Percentiles rank a stretch among this genome's conserved stretches.
These are phyloP conservation scores for Linnemannia exigua DNA, from an alignment of 192 early-diverging fungal genomes.

Conservation along the genomic window DNA sequence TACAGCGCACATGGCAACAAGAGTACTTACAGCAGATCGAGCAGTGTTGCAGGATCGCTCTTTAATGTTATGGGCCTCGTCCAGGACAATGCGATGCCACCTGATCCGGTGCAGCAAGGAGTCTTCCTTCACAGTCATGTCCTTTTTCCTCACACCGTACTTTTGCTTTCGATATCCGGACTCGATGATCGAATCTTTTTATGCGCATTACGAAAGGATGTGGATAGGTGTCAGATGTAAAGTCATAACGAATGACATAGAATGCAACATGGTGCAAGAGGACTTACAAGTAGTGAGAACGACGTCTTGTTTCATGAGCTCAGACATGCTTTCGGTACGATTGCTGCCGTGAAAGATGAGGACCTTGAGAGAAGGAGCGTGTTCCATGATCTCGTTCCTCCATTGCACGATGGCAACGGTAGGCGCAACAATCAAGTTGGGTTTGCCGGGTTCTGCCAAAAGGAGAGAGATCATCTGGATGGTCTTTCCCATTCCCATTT, in stretches of 20 bases:
- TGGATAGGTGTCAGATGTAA: no score
- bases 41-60: slow-evolving; percentile 89
- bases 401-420: slow-evolving; percentile 94
- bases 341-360: slow-evolving; percentile 82
- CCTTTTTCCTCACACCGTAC: slow-evolving; percentile 76
- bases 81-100: slow-evolving; percentile 90
- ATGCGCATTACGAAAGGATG: slow-evolving; percentile 13
- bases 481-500: slow-evolving; percentile 97
- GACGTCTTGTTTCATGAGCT: slow-evolving; percentile 81
- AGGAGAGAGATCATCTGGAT: slow-evolving; percentile 92
- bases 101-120: slow-evolving; percentile 80
- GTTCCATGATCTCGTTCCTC: slow-evolving; percentile 80
- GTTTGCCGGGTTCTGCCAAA: slow-evolving; percentile 71
- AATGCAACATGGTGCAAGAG: background rate
- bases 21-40: slow-evolving; percentile 74
- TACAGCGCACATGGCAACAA: background rate
- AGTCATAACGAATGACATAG: background rate
- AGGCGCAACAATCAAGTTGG: slow-evolving; percentile 89
- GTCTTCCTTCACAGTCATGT: slow-evolving; percentile 69
- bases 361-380: slow-evolving; percentile 74
- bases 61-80: slow-evolving; percentile 93
- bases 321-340: slow-evolving; percentile 65
- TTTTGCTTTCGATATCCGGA: slow-evolving; percentile 76
- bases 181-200: slow-evolving; percentile 83
- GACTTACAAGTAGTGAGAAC: slow-evolving; percentile 78